Evolutionary conservation across 129 eudicot species (phyloP).

Genomic region (Ambrosia trifida): DNA sequence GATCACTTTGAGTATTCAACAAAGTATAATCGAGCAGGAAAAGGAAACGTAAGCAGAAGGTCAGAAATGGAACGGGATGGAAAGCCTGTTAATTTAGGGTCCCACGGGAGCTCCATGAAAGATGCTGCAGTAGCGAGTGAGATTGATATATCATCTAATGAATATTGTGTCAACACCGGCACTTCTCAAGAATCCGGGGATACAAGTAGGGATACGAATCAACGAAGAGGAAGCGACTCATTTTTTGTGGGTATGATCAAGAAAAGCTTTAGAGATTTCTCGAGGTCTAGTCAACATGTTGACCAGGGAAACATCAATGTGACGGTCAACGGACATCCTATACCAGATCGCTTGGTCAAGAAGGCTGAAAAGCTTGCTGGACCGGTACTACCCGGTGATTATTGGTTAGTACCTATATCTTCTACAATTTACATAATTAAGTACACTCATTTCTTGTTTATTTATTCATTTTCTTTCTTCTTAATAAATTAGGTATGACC

Average conservation of each 20-base stretch:
- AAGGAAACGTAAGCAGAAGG: conserved; percentile 65
- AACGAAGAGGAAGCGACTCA: conserved; percentile 49
- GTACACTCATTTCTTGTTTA: background rate
- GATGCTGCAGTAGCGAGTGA: conserved; percentile 76
- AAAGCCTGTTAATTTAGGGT: conserved; percentile 34
- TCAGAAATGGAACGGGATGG: conserved; percentile 43
- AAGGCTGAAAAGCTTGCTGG: conserved; percentile 95
- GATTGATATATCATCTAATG: conserved; percentile 72
- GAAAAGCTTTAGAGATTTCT: conserved; percentile 66
- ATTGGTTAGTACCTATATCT: conserved; percentile 60
- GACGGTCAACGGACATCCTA: conserved; percentile 77
- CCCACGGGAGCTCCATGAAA: conserved; percentile 54
- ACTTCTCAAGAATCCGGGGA: conserved; percentile 68
- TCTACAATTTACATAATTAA: conserved; percentile 1
- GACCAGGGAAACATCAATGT: conserved; percentile 59
- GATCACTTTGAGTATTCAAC: conserved; percentile 74
- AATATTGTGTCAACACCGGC: conserved; percentile 69
- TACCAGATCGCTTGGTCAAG: conserved; percentile 70
- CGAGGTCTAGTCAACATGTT: conserved; percentile 43
- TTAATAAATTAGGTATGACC: conserved; percentile 69
- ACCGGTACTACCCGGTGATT: conserved; percentile 74
- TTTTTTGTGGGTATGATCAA: conserved; percentile 57
- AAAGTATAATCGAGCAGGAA: conserved; percentile 55
- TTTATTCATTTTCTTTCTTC: background rate
- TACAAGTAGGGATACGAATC: conserved; percentile 48